phyloP scores from a whole-genome alignment of 768 basidiomycete genomes.

The Lactarius hengduanensis region DNA sequence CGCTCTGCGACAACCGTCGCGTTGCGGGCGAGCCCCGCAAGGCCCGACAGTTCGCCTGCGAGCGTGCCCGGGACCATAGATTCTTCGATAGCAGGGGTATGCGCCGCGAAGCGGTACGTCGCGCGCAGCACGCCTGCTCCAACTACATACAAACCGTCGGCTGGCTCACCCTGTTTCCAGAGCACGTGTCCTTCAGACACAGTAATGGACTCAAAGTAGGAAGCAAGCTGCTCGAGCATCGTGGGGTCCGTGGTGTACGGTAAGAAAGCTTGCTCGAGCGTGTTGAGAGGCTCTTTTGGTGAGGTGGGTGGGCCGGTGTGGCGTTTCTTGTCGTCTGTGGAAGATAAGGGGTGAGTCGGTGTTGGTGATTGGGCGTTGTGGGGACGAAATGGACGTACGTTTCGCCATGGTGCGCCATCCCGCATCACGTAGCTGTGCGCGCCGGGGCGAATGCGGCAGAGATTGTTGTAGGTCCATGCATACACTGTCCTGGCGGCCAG shows the following conservation, averaged over 20 bases:
- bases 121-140: conserved; percentile 85
- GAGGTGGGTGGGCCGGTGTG: background rate
- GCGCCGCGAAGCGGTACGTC: conserved; percentile 70
- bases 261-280: conserved; percentile 77
- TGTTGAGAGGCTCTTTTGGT: conserved; percentile 52
- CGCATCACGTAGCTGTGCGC: conserved; percentile 27
- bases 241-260: conserved; percentile 60
- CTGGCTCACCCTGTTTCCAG: conserved; percentile 72
- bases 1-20: conserved; percentile 83
- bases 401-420: conserved; percentile 26
- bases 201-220: conserved; percentile 67
- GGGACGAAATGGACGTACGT: conserved; percentile 10
- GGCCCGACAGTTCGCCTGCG: conserved; percentile 85
- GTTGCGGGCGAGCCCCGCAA: conserved; percentile 78
- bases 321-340: conserved; percentile 21
- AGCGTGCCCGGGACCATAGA: conserved; percentile 93
- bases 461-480: conserved; percentile 22
- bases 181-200: conserved; percentile 59
- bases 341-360: background rate
- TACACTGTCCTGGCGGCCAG: conserved; percentile 22
- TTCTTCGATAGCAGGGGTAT: conserved; percentile 69
- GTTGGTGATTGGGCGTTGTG: background rate
- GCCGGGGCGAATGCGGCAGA: conserved; percentile 24
- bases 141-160: conserved; percentile 87
- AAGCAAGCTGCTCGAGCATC: conserved; percentile 59